Evolutionary conservation across 352 stramenopile species (phyloP).

Genomic region (Globisporangium mamillatum): DNA sequence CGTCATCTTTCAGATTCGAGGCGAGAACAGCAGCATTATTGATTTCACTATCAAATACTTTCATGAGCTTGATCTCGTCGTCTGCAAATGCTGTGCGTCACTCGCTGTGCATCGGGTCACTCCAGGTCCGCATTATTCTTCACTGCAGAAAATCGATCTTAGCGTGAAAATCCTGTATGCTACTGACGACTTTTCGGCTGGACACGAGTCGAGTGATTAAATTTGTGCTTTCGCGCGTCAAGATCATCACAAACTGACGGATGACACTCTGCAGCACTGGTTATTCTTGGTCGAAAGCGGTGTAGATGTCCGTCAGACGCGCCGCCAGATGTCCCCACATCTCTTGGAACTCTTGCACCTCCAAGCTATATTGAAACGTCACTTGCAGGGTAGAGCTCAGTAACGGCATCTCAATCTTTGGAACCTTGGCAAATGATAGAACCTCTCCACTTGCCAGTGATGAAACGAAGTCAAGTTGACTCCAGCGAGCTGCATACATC

Average conservation of each 20-base stretch:
- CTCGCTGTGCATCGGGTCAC: too few relatives aligned
- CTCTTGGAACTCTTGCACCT: slow-evolving; percentile 8
- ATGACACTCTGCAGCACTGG: not conserved
- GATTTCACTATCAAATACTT: not conserved
- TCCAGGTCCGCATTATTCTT: not conserved
- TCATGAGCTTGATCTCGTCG: not conserved
- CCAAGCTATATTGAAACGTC: not conserved
- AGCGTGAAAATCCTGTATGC: slow-evolving; percentile 10
- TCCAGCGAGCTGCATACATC: not conserved
- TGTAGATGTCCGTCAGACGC: not conserved
- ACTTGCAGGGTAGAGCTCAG: not conserved
- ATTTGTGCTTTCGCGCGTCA: slow-evolving; percentile 1
- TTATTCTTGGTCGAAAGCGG: not conserved
- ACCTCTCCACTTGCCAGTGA: not conserved
- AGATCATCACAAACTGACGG: slow-evolving; percentile 3
- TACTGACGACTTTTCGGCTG: not conserved
- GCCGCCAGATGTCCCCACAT: not conserved
- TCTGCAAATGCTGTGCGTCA: not conserved
- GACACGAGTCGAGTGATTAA: not conserved
- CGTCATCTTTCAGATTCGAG: not conserved
- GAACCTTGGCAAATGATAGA: not conserved
- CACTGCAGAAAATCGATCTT: slow-evolving; percentile 6
- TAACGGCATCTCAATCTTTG: not conserved
- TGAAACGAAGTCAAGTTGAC: not conserved
- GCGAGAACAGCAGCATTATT: not conserved